Conservation (phyloP, 495 filamentous ascomycete genomes). For the Acidomyces sp. region DNA sequence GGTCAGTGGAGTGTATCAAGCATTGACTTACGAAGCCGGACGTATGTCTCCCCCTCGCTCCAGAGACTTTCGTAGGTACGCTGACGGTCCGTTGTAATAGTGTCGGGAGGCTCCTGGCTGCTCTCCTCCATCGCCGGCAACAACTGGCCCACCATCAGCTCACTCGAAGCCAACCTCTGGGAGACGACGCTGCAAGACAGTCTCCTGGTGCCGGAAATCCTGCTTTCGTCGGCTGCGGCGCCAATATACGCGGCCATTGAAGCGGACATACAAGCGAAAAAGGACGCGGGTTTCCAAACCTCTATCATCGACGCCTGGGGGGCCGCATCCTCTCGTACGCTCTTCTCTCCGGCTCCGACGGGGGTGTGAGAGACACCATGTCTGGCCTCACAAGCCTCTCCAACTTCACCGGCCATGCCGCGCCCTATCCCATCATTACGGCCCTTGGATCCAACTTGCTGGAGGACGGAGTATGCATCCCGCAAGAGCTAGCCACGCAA, state of each 20-base stretch:
- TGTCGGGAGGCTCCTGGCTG: constrained; percentile 37
- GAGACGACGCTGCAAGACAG: constrained; percentile 26
- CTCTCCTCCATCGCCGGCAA: constrained; percentile 31
- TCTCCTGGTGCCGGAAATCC: constrained; percentile 20
- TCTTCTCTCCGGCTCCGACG: constrained; percentile 27
- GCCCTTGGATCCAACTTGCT: constrained; percentile 23
- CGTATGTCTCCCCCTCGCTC: too few relatives aligned
- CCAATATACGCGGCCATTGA: constrained; percentile 1
- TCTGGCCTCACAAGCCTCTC: constrained; percentile 24
- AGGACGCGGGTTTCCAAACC: constrained; percentile 27
- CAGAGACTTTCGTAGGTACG: too few relatives aligned
- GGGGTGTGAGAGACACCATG: constrained; percentile 28
- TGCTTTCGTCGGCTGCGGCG: constrained; percentile 18
- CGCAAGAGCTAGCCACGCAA: constrained; percentile 25
- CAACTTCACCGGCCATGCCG: constrained; percentile 27
- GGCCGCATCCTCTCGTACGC: constrained; percentile 30
- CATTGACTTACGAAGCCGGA: constrained; percentile 33
- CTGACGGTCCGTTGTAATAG: too few relatives aligned
- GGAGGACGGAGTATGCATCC: constrained; percentile 25
- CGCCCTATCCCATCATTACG: constrained; percentile 36
- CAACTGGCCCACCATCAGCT: constrained; percentile 34
- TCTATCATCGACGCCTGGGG: constrained; percentile 33
- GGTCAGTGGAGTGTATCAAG: constrained; percentile 34
- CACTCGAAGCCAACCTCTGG: constrained; percentile 28
- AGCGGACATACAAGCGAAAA: constrained; percentile 28